Base-by-base conservation (phyloP, 140 eudicot genomes). In the Ambrosia hybrid region DNA sequence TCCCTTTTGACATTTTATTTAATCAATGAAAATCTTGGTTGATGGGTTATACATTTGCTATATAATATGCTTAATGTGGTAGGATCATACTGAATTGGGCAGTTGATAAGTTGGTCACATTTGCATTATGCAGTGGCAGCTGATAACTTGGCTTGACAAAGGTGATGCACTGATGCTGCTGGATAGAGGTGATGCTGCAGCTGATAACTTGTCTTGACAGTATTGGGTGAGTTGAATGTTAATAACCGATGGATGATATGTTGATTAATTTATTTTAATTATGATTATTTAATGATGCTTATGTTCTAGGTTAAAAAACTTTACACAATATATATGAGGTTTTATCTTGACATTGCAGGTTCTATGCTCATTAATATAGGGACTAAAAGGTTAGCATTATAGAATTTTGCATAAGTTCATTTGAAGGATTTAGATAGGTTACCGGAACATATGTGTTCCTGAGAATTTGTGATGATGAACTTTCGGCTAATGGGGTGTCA, bases 191-290 rank as follows among this genome's bases (percentile, higher is more conserved):
- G 46, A 41, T 41, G 46, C 11, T 48, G 85, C 84, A 3, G 99
- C 97, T 17, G 89, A 95, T 67, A 73, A 73, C 68, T 56, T 86
- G 53, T 88, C 99, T 30, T 83, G 92, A 43, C 99, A 91, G 83
- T 95, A 88, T 56, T 95, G 99, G 99, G 99, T 95, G 57, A 80
- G 92, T 84, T 76, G 3, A 73, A 2, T 15, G 49, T 16, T 36
- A 1, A 1, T 51, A 53, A n/a, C 53, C 26, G 26, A 21, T 21
- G 26, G 26, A 21, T 1, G 51, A 6, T 65, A 55, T 21, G 65
- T 11, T 5, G 65, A 38, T 74, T 3, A 39, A 64, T 26, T 66
- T 34, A 36, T 26, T 41, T 26, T 12, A n/a, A 41, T 66, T 65
- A 14, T 48, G 12, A 48, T 48, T 48, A 9, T 48, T 48, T 8